Evolutionary conservation across 176 grass and related monocot species (phyloP).

Genomic region (Aegilops speltoides): DNA sequence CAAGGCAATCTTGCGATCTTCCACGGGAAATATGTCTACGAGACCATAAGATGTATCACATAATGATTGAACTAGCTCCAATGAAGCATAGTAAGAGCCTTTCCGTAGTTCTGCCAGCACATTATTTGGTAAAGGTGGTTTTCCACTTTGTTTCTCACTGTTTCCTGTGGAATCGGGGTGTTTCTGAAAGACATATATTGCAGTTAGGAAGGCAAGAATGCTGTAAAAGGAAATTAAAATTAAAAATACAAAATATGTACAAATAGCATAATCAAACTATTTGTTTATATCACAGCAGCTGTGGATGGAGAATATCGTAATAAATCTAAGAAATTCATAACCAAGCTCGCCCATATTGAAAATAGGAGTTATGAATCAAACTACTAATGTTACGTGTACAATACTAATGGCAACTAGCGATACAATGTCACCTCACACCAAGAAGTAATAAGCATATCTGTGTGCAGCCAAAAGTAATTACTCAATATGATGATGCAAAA

Average conservation of each 20-base stretch:
- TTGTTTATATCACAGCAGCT: neutral
- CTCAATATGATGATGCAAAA: slow-evolving; percentile 13
- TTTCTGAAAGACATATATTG: slow-evolving; percentile 60
- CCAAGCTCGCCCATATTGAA: neutral
- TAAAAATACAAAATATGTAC: slow-evolving; percentile 14
- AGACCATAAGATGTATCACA: slow-evolving; percentile 96
- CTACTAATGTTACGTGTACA: neutral
- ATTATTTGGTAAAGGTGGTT: slow-evolving; percentile 92
- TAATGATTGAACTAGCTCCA: slow-evolving; percentile 93
- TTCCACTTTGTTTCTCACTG: slow-evolving; percentile 71
- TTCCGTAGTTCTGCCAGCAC: slow-evolving; percentile 75
- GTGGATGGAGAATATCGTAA: slow-evolving; percentile 3
- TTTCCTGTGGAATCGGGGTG: slow-evolving; percentile 48
- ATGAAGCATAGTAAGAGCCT: slow-evolving; percentile 92
- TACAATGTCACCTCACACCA: neutral
- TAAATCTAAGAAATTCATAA: slow-evolving; percentile 2
- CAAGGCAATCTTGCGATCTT: slow-evolving; percentile 96
- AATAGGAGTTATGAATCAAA: neutral
- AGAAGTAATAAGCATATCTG: neutral
- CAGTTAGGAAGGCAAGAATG: slow-evolving; percentile 5
- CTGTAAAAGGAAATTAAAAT: neutral
- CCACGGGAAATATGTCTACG: slow-evolving; percentile 92
- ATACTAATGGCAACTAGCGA: neutral
- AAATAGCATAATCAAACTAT: neutral
- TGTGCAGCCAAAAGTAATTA: neutral